Evolutionary conservation across 78 protist species (phyloP), one percentile per base, ranked within the genome.

Genomic region (Dictyostelium citrinum): DNA sequence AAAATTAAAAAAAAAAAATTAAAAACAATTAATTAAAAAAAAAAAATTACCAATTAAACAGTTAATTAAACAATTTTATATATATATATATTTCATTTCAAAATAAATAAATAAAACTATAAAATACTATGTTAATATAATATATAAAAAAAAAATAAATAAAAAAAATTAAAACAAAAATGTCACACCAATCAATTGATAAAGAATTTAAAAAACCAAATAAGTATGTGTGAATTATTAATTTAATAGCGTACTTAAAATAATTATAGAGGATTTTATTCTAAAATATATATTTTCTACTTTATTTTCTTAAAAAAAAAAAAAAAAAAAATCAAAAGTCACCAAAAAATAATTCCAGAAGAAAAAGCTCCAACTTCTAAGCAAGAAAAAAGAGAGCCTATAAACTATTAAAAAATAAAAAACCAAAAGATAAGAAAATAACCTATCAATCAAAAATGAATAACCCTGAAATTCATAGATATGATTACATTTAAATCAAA

Each of bases 391-490:
- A 70, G 90, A 71, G 81, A 83, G 49, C 45, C n/a, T 83, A 83
- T 70, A 83, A 83, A 46, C 12, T 71, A 35, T 20, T 83, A 29
- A 83, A 83, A 45, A 83, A 83, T 43, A 83, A 83, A 68, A 83
- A 83, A n/a, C 90, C 90, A 27, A 83, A 83, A n/a, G 84, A 80
- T 80, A 72, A 71, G 27, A 83, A 83, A 51, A 22, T 17, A 22
- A 83, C 90, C 6, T 43, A 71, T 49, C 90, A 83, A 70, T 55
- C 90, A 24, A 83, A 83, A 45, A 43, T 43, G 61, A 39, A n/a
- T 27, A 61, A 81, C 61, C 80, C 46, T 27, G 90, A 82, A 39
- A 39, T 12, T 55, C 64, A 43, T 43, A 37, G 79, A 20, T 82
- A 20, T 35, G 43, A 12, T 17, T 82, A 70, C 27, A 24, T 37